A percentile compares a stretch with the other conserved stretches of the same genome.
phyloP scores from a whole-genome alignment of 2,329 filamentous ascomycete species.

The Fusarium sp. region DNA sequence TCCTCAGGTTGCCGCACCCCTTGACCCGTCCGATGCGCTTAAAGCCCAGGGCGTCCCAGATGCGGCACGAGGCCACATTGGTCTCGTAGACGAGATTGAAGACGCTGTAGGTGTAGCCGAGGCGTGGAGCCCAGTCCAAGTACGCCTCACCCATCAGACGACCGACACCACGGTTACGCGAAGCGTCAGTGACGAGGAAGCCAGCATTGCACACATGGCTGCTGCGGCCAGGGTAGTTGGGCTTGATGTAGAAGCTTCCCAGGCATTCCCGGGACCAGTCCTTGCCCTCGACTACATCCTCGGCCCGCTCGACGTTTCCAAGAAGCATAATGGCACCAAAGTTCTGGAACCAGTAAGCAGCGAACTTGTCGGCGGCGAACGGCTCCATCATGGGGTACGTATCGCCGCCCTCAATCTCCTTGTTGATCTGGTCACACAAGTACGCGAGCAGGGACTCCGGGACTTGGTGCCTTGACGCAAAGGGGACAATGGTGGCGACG shows the following conservation, averaged over 20 bases:
- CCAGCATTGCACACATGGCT: conserved; percentile 92
- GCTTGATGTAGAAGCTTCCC: conserved; percentile 94
- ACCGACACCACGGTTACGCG: conserved; percentile 79
- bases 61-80: conserved; percentile 88
- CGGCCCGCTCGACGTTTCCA: conserved; percentile 75
- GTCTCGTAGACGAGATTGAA: conserved; percentile 97
- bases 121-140: conserved; percentile 82
- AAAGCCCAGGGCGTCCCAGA: conserved; percentile 93
- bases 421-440: conserved; percentile 85
- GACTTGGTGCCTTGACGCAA: conserved; percentile 81
- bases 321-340: conserved; percentile 90
- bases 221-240: conserved; percentile 91
- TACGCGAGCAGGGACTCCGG: conserved; percentile 80
- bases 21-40: conserved; percentile 90
- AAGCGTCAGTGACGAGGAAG: conserved; percentile 79
- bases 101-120: conserved; percentile 89
- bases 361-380: conserved; percentile 80
- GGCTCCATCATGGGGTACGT: conserved; percentile 90
- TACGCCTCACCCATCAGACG: conserved; percentile 82
- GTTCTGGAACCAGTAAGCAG: conserved; percentile 89
- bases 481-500: conserved; percentile 84
- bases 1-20: conserved; percentile 76
- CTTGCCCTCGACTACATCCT: conserved; percentile 68
- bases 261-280: conserved; percentile 87
- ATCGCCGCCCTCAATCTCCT: conserved; percentile 91